Base-by-base conservation (phyloP, 768 basidiomycete species). In the Xerocomellus intermedius region DNA sequence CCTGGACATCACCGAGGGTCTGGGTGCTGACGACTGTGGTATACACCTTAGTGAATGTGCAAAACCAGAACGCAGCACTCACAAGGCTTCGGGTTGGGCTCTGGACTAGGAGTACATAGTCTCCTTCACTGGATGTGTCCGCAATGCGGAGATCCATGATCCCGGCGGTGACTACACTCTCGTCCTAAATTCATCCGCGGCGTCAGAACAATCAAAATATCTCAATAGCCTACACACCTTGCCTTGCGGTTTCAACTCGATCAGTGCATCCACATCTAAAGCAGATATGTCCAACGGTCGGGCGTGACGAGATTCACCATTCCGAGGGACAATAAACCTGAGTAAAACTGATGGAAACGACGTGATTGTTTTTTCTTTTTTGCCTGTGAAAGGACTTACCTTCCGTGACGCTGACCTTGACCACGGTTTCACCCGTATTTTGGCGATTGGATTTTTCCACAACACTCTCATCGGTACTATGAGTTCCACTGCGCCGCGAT, bases 171-270 rank as follows among this genome's bases (percentile, higher is more conserved):
- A 94, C 55, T 13, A 84, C 76, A 14, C 82, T 89, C 67, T 91
- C 86, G 50, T 91, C 84, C 86, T 94, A 30, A 30, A 14, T 48
- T 51, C 48, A 53, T 38, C 24, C 41, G 24, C 21, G 38, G 30
- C 12, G 36, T 56, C 47, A 62, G 51, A 51, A 54, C 35, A 17
- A 13, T 26, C 42, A 46, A 51, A 12, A 42, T 22, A 30, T 4
- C 19, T 37, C 2, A 21, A 21, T 10, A 46, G 33, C 9, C 8
- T 44, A 68, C 74, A 46, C 56, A 90, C 91, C 79, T 82, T 87
- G 51, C 84, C 88, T 52, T 86, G 82, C 0, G 85, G 80, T 62
- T 86, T 86, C 10, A 87, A 63, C 67, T 93, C 87, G 1, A 91
- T 61, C 9, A 85, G 68, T 8, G 81, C 69, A 50, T 85, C 81